A percentile compares a stretch with the other conserved stretches of the same genome.
These are phyloP conservation scores for Plantago lanceolata DNA, from an alignment of 305 asterid genomes.

Conservation along the genomic window DNA sequence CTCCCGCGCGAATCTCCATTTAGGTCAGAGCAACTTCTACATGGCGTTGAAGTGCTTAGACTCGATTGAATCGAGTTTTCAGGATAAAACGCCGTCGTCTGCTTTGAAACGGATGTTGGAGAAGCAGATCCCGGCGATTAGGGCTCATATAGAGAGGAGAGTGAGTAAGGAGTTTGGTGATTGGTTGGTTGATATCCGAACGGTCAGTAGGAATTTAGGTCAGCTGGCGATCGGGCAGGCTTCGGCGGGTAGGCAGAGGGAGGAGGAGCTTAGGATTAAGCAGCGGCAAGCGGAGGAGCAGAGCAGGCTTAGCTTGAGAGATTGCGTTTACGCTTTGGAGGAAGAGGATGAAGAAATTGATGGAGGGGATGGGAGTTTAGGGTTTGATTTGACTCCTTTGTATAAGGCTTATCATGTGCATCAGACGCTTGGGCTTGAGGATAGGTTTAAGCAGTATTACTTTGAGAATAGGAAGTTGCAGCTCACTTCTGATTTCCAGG, in stretches of 20 bases:
- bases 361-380: slow-evolving; percentile 56
- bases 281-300: slow-evolving; percentile 98
- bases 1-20: slow-evolving; percentile 65
- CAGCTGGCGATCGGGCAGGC: slow-evolving; percentile 97
- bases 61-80: slow-evolving; percentile 54
- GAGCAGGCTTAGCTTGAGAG: slow-evolving; percentile 77
- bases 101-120: slow-evolving; percentile 69
- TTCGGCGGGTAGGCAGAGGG: slow-evolving; percentile 89
- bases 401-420: slow-evolving; percentile 81
- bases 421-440: slow-evolving; percentile 82
- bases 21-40: slow-evolving; percentile 56
- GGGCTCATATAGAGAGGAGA: slow-evolving; percentile 64
- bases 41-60: slow-evolving; percentile 87
- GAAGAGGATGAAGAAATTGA: slow-evolving; percentile 76
- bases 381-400: slow-evolving; percentile 81
- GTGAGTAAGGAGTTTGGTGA: slow-evolving; percentile 84
- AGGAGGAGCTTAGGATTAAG: slow-evolving; percentile 79
- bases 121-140: slow-evolving; percentile 87
- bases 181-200: slow-evolving; percentile 92
- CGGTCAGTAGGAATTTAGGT: slow-evolving; percentile 75
- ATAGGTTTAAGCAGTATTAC: slow-evolving; percentile 74
- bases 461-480: slow-evolving; percentile 92
- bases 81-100: slow-evolving; percentile 56
- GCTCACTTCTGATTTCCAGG: slow-evolving; percentile 91
- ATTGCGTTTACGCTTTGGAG: slow-evolving; percentile 73